Conservation (phyloP, 805 yeast species). For the Wickerhamomyces strasburgensis region DNA sequence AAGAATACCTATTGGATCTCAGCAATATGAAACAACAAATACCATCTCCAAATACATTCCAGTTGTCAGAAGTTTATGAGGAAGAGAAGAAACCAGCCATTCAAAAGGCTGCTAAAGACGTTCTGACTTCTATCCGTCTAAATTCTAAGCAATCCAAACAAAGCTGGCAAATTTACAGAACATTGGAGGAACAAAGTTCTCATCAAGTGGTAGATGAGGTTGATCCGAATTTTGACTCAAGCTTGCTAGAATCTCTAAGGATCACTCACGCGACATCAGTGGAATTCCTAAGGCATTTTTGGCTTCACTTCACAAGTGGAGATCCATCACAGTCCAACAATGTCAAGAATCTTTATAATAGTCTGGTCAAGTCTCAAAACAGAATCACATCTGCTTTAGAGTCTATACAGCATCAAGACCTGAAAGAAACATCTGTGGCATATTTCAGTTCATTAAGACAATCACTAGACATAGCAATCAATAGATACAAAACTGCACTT, state of each 20-base stretch:
- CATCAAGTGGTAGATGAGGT: constrained; percentile 28
- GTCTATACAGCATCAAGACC: constrained; percentile 25
- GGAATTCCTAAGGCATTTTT: constrained; percentile 73
- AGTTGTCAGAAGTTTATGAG: constrained; percentile 25
- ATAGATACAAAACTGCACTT: constrained; percentile 38
- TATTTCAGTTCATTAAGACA: constrained; percentile 40
- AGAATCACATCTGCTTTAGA: constrained; percentile 36
- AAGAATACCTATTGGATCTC: constrained; percentile 21
- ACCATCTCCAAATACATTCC: constrained; percentile 18
- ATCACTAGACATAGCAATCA: constrained; percentile 43
- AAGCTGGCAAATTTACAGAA: constrained; percentile 33
- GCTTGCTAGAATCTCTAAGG: constrained; percentile 45
- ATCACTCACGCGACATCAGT: constrained; percentile 67
- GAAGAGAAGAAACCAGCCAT: constrained; percentile 29
- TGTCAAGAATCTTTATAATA: constrained; percentile 42
- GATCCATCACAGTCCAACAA: constrained; percentile 38
- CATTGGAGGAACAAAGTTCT: constrained; percentile 22
- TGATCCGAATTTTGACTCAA: constrained; percentile 29
- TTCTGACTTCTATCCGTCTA: constrained; percentile 42
- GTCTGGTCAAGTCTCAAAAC: constrained; percentile 43
- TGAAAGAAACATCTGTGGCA: constrained; percentile 25
- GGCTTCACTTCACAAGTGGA: constrained; percentile 55
- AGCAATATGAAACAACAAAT: constrained; percentile 15
- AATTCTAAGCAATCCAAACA: constrained; percentile 52
- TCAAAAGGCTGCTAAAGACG: constrained; percentile 39